These are phyloP conservation scores for Yueomyces sinensis DNA, from an alignment of 805 yeast species.

Conservation along the genomic window DNA sequence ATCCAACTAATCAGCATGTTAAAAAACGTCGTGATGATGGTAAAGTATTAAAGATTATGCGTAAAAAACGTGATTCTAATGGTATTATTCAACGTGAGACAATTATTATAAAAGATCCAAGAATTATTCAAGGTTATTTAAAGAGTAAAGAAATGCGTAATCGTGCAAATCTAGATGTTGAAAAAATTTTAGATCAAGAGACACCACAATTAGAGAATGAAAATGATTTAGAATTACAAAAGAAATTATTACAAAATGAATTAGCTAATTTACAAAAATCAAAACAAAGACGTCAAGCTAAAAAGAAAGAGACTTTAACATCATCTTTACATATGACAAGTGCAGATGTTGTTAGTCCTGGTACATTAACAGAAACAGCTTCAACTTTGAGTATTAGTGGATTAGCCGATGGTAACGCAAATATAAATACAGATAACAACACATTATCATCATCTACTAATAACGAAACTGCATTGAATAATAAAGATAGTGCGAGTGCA, in stretches of 20 bases:
- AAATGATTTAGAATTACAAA: conserved; percentile 65
- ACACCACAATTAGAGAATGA: conserved; percentile 41
- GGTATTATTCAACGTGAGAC: conserved; percentile 74
- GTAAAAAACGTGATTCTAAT: conserved; percentile 72
- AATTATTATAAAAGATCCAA: conserved; percentile 71
- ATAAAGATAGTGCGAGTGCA: background rate
- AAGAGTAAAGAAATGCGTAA: conserved; percentile 48
- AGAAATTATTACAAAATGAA: conserved; percentile 68
- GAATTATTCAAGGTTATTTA: conserved; percentile 75
- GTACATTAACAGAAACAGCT: background rate
- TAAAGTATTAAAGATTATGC: conserved; percentile 48
- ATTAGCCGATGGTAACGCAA: no score
- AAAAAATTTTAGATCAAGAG: conserved; percentile 21
- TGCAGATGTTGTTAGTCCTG: conserved; percentile 9
- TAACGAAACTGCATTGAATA: no score
- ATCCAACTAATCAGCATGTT: conserved; percentile 22
- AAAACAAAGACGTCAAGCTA: conserved; percentile 48
- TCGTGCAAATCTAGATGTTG: conserved; percentile 56
- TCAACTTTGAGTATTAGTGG: background rate
- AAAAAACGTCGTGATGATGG: conserved; percentile 17
- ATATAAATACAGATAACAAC: no score
- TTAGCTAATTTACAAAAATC: conserved; percentile 72
- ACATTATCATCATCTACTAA: no score
- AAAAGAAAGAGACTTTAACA: conserved; percentile 23
- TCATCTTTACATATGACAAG: conserved; percentile 1